Conservation (phyloP, 306 rosid genomes). For the Prunus davidiana region DNA sequence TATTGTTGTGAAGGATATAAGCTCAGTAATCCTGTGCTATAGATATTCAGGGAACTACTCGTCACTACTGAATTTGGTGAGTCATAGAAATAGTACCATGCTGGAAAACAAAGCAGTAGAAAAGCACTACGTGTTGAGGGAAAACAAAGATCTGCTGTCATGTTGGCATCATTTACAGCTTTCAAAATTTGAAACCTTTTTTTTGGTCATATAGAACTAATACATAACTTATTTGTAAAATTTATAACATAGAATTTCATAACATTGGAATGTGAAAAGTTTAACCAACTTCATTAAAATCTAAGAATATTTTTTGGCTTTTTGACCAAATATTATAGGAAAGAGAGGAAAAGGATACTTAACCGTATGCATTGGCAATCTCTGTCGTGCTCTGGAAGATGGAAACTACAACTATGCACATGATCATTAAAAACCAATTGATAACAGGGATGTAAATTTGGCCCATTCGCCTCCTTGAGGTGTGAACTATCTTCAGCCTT, state of each 20-base stretch:
- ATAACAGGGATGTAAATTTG: slow-evolving; percentile 91
- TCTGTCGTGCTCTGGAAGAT: slow-evolving; percentile 83
- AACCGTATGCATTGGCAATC: slow-evolving; percentile 97
- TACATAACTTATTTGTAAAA: neutral
- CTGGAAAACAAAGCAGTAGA: too few relatives aligned
- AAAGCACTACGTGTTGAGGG: neutral
- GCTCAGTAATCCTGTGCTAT: neutral
- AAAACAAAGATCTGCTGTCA: too few relatives aligned
- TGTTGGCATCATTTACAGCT: too few relatives aligned
- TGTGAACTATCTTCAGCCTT: slow-evolving; percentile 91
- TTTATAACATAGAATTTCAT: neutral
- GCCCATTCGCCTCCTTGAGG: slow-evolving; percentile 84
- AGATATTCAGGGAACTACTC: neutral
- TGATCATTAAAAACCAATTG: slow-evolving; percentile 86
- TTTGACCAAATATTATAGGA: neutral
- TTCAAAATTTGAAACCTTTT: too few relatives aligned
- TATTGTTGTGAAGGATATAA: neutral
- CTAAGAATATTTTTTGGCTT: neutral
- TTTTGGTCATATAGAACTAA: too few relatives aligned
- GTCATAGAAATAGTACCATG: too few relatives aligned
- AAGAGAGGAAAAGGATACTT: slow-evolving; percentile 25
- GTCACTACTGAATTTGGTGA: too few relatives aligned
- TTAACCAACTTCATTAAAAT: neutral
- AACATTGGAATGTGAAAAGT: neutral
- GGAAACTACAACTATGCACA: slow-evolving; percentile 86